phyloP scores from a whole-genome alignment of 2,329 filamentous ascomycete species.

The Drechslera avenae region DNA sequence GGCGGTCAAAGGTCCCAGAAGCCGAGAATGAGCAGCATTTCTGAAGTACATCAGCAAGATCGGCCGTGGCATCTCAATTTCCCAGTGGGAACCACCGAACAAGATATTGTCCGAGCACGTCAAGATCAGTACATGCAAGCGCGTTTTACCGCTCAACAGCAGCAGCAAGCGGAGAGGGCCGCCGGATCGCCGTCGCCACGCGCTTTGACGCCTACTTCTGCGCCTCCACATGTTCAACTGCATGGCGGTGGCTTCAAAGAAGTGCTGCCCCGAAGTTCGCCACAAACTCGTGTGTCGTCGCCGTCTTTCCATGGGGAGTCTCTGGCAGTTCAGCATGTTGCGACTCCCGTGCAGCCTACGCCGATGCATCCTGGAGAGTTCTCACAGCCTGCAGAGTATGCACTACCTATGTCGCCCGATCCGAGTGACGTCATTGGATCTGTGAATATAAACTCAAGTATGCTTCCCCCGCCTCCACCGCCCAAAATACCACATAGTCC shows the following conservation, averaged over 20 bases:
- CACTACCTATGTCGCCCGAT: constrained; percentile 34
- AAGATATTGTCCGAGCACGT: constrained; percentile 45
- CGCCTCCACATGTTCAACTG: constrained; percentile 17
- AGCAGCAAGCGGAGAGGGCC: constrained; percentile 38
- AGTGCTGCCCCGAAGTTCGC: constrained; percentile 39
- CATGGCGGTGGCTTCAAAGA: constrained; percentile 42
- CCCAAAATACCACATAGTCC: constrained; percentile 35
- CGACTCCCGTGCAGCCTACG: constrained; percentile 29
- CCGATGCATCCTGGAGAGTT: constrained; percentile 27
- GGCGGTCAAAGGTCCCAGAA: constrained; percentile 30
- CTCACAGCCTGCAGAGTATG: constrained; percentile 30
- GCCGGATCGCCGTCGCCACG: constrained; percentile 41
- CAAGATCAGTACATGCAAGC: constrained; percentile 45
- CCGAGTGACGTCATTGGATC: constrained; percentile 24
- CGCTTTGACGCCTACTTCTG: constrained; percentile 20
- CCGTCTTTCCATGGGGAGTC: constrained; percentile 17
- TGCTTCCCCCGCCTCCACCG: constrained; percentile 29
- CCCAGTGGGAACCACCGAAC: constrained; percentile 42
- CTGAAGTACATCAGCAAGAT: constrained; percentile 37
- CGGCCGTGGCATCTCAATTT: constrained; percentile 44
- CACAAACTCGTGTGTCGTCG: constrained; percentile 31
- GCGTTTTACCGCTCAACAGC: constrained; percentile 40
- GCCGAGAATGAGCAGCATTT: constrained; percentile 45
- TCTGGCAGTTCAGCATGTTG: constrained; percentile 8
- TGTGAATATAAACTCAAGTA: constrained; percentile 24